Base-by-base conservation (phyloP, 805 yeast species). In the Metschnikowia santaceciliae region DNA sequence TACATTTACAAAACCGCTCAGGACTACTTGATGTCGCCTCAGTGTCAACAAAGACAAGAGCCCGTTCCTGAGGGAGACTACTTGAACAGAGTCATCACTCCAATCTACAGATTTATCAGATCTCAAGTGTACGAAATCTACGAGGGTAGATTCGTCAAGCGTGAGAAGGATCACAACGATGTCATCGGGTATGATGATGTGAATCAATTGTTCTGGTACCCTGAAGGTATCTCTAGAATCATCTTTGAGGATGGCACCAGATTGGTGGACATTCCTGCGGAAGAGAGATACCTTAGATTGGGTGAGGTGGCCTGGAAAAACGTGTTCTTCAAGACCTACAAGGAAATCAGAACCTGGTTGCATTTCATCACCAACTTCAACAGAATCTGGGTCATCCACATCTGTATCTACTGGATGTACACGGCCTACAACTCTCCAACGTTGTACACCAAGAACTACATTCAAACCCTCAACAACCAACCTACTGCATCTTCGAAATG, bases 151-250 rank as follows among this genome's bases (percentile, higher is more conserved):
- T 87, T 80, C 61, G 85, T 87, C 54, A 87, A 87, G 70, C 85
- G 96, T 74, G 94, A 88, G 75, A 83, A 75, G 66, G 96, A 88
- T 68, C 96, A 88, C 71, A 84, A 84, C 72, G 75, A 82, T 58
- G 75, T 88, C 56, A 80, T 88, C 63, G 95, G 99, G 70, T 94
- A 94, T 70, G 99, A 94, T 76, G 99, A 94, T 77, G 96, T 94
- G 54, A 94, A 94, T 72, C 99, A 94, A 78, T 80, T 94, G 62
- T 94, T 95, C 75, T 94, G 99, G 99, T 94, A 95, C 74, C 97
- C 98, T 44, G 98, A 95, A 75, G 99, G 99, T 79, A 88, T 94
- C 58, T 85, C 95, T 53, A 86, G 94, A 72, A 91, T 94, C 62
- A 81, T 86, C 46, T 81, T 92, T 63, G 94, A 87, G 67, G 98